Percentiles rank a stretch among this genome's conserved stretches.
phyloP scores from a whole-genome alignment of 2,329 filamentous ascomycete species.

The Lachnellula occidentalis region DNA sequence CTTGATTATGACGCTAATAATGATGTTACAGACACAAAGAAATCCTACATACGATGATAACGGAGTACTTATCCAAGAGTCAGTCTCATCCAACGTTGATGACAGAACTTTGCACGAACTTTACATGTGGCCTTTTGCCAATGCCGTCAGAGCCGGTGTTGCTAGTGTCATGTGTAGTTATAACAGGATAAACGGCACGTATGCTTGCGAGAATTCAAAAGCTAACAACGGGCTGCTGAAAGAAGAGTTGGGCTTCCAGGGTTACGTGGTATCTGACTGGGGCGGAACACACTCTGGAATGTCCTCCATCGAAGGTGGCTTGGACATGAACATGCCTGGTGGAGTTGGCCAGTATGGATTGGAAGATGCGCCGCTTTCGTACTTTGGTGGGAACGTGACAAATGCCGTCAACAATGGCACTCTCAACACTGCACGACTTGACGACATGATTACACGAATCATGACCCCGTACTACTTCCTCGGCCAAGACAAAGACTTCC shows the following conservation, averaged over 20 bases:
- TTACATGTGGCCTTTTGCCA: constrained; percentile 81
- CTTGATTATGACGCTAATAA: neutral
- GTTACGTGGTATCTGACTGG: constrained; percentile 82
- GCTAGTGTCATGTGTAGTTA: constrained; percentile 79
- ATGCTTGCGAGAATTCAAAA: constrained; percentile 70
- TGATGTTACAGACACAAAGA: constrained; percentile 10
- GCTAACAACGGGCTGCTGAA: constrained; percentile 76
- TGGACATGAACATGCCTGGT: constrained; percentile 53
- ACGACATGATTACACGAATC: constrained; percentile 60
- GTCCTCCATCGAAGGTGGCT: constrained; percentile 67
- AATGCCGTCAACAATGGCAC: constrained; percentile 55
- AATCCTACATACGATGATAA: constrained; percentile 22
- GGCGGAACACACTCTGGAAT: constrained; percentile 76
- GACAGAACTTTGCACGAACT: constrained; percentile 69
- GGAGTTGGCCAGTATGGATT: constrained; percentile 60
- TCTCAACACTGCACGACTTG: constrained; percentile 48
- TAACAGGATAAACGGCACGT: constrained; percentile 62
- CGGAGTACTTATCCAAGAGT: constrained; percentile 44
- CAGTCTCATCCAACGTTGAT: constrained; percentile 69
- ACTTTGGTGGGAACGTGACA: constrained; percentile 35
- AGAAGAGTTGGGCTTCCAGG: constrained; percentile 79
- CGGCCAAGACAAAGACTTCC: constrained; percentile 42
- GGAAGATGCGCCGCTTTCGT: constrained; percentile 25
- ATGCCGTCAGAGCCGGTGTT: constrained; percentile 71
- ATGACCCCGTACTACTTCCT: constrained; percentile 56